Evolutionary conservation across 768 basidiomycete genomes (phyloP).

Genomic region (Trametes elegans): DNA sequence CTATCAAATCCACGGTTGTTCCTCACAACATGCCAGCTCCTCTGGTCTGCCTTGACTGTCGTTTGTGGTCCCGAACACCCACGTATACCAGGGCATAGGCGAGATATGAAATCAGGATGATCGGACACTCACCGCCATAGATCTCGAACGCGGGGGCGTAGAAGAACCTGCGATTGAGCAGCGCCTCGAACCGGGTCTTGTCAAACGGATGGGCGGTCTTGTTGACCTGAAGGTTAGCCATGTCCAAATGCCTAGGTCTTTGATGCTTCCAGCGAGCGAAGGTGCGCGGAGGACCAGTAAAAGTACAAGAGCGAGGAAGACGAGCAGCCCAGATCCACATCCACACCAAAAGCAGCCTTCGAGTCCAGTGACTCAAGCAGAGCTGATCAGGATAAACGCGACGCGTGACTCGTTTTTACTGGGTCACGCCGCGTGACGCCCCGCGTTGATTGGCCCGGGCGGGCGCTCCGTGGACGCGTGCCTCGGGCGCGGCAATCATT

Average conservation of each 20-base stretch:
- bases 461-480: not conserved
- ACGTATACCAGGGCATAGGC: too few species aligned
- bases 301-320: constrained; percentile 18
- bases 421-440: not conserved
- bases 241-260: constrained; percentile 8
- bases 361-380: constrained; percentile 6
- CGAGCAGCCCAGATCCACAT: constrained; percentile 10
- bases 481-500: not conserved
- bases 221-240: constrained; percentile 48
- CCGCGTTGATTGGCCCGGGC: not conserved
- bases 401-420: constrained; percentile 12
- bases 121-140: constrained; percentile 76
- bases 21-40: too few species aligned
- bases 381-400: constrained; percentile 21
- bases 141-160: constrained; percentile 99
- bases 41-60: too few species aligned
- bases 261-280: constrained; percentile 6
- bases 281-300: constrained; percentile 9
- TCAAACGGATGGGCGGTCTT: constrained; percentile 87
- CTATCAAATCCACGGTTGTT: too few species aligned
- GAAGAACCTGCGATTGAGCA: constrained; percentile 92
- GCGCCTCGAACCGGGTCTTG: constrained; percentile 78
- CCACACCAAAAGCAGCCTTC: constrained; percentile 2
- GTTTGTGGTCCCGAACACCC: too few species aligned
- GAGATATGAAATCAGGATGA: not conserved